Conservation (phyloP, 805 yeast species). For the Tetrapisispora iriomotensis region DNA sequence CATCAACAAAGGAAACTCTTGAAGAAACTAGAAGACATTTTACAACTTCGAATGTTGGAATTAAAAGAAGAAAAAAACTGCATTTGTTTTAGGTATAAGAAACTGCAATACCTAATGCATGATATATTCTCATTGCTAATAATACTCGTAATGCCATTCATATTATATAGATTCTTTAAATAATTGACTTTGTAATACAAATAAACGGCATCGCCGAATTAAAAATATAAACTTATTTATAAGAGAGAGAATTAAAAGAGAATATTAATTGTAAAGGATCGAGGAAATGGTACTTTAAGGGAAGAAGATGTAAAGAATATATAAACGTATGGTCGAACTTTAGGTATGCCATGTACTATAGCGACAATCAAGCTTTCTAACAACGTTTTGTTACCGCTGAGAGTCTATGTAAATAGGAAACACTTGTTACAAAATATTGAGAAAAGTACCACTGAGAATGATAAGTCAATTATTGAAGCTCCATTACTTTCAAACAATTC, state of each 20-base stretch:
- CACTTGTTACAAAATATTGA: conserved; percentile 17
- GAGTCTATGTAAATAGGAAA: conserved; percentile 24
- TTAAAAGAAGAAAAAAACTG: conserved; percentile 5
- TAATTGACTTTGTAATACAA: not conserved
- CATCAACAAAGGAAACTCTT: conserved; percentile 19
- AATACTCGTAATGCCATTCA: not conserved
- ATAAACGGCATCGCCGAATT: not conserved
- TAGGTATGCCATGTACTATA: conserved; percentile 14
- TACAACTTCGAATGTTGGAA: conserved; percentile 8
- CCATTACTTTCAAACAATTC: conserved; percentile 29
- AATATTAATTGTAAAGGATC: no score
- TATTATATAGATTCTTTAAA: not conserved
- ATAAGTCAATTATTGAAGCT: conserved; percentile 22
- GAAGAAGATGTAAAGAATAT: no score
- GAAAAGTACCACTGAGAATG: conserved; percentile 3
- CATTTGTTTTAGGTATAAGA: not conserved
- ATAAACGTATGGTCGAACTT: no score
- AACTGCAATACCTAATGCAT: conserved; percentile 4
- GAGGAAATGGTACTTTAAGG: no score
- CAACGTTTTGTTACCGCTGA: conserved; percentile 17
- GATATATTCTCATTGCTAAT: conserved; percentile 4
- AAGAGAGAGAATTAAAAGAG: no score
- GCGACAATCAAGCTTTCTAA: conserved; percentile 18
- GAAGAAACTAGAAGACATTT: conserved; percentile 21
- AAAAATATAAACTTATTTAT: no score